Percentiles rank a stretch among this genome's conserved stretches.
Evolutionary conservation across 805 yeast genomes (phyloP).

Genomic region (Metschnikowia peoriensis): DNA sequence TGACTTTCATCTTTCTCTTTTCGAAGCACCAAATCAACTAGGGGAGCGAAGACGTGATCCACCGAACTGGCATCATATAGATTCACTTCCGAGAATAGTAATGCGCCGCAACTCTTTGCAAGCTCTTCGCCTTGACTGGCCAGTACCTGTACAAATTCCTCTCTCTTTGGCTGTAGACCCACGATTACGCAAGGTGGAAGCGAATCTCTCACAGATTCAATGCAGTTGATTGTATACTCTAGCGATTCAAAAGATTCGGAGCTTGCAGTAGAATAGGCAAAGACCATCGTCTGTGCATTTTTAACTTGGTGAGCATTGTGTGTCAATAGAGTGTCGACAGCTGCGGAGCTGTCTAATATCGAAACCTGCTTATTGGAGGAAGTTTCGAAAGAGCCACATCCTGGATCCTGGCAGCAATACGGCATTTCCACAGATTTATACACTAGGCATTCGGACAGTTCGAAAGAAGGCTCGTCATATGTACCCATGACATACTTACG

Average conservation of each 20-base stretch:
- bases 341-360: slow-evolving; percentile 31
- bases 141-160: slow-evolving; percentile 26
- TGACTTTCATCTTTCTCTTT: not conserved
- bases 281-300: slow-evolving; percentile 30
- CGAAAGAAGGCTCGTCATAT: slow-evolving; percentile 6
- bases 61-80: slow-evolving; percentile 21
- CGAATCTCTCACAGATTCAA: slow-evolving; percentile 21
- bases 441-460: slow-evolving; percentile 12
- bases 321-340: slow-evolving; percentile 27
- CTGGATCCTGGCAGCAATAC: not conserved
- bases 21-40: slow-evolving; percentile 17
- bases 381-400: not conserved
- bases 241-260: slow-evolving; percentile 27
- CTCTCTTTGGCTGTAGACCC: slow-evolving; percentile 30
- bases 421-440: slow-evolving; percentile 8
- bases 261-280: slow-evolving; percentile 30
- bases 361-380: slow-evolving; percentile 23
- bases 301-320: slow-evolving; percentile 26
- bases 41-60: slow-evolving; percentile 29
- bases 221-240: slow-evolving; percentile 28
- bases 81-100: slow-evolving; percentile 29
- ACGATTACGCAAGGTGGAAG: slow-evolving; percentile 33
- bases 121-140: slow-evolving; percentile 30
- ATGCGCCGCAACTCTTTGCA: slow-evolving; percentile 27
- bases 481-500: slow-evolving; percentile 15